phyloP scores from a whole-genome alignment of 2,329 filamentous ascomycete genomes.

The Mycosphaerella sp. region DNA sequence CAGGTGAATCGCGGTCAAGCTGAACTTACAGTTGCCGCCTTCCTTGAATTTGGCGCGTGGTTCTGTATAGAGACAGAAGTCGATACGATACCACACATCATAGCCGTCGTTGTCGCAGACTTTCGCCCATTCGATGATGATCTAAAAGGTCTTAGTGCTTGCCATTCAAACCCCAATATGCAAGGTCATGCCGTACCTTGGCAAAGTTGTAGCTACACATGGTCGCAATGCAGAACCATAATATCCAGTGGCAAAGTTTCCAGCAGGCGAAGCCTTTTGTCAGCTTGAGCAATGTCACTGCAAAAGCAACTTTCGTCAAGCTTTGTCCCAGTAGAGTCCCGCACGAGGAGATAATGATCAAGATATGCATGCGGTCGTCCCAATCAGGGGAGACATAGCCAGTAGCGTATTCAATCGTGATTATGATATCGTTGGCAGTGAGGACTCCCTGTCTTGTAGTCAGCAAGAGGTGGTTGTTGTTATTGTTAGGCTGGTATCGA shows the following conservation, averaged over 20 bases:
- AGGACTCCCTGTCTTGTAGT: conserved; percentile 36
- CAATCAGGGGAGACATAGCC: conserved; percentile 46
- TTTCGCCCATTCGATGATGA: conserved; percentile 47
- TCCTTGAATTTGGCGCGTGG: conserved; percentile 45
- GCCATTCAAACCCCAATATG: neutral
- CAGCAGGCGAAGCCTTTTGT: conserved; percentile 34
- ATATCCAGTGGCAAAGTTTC: conserved; percentile 26
- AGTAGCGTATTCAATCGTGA: conserved; percentile 44
- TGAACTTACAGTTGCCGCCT: conserved; percentile 45
- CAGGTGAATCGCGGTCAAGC: conserved; percentile 2
- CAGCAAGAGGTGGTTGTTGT: neutral
- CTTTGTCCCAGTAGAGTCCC: conserved; percentile 37
- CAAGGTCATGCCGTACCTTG: conserved; percentile 32
- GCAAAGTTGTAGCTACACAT: conserved; percentile 47
- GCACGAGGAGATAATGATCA: conserved; percentile 44
- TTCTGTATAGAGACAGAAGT: conserved; percentile 40
- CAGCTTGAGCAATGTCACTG: conserved; percentile 39
- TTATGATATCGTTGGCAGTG: conserved; percentile 43
- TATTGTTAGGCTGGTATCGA: neutral
- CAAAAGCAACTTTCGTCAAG: conserved; percentile 37
- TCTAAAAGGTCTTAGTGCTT: conserved; percentile 11
- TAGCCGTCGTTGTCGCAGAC: conserved; percentile 42
- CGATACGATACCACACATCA: conserved; percentile 45
- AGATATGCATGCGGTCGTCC: conserved; percentile 50
- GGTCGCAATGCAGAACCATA: conserved; percentile 47